Evolutionary conservation across 768 basidiomycete species (phyloP).

Genomic region (Pholiota conissans): DNA sequence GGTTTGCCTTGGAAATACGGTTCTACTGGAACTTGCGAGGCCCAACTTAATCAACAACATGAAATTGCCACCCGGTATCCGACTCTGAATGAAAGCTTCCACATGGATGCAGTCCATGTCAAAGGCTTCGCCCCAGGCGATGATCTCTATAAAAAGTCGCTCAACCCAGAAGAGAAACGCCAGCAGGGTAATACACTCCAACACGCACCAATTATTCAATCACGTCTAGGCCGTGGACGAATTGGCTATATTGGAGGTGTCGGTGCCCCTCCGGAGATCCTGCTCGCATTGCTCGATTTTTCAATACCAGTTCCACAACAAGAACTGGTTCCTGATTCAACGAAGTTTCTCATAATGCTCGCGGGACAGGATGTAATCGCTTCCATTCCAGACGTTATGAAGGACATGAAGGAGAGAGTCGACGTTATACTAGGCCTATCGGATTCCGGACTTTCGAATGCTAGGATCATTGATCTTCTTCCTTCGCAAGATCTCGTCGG

Average conservation of each 20-base stretch:
- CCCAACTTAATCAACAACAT: conserved; percentile 12
- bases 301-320: conserved; percentile 5
- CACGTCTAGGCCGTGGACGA: conserved; percentile 25
- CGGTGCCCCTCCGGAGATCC: conserved; percentile 25
- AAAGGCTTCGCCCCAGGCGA: conserved; percentile 9
- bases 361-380: conserved; percentile 16
- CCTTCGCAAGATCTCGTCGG: conserved; percentile 29
- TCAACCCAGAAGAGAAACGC: background rate
- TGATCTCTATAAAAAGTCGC: conserved; percentile 13
- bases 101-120: conserved; percentile 16
- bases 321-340: conserved; percentile 12
- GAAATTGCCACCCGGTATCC: conserved; percentile 9
- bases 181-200: background rate
- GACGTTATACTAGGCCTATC: conserved; percentile 12
- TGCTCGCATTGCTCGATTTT: conserved; percentile 34
- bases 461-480: conserved; percentile 26
- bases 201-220: conserved; percentile 26
- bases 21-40: conserved; percentile 8
- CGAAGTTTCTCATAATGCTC: conserved; percentile 28
- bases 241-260: conserved; percentile 38
- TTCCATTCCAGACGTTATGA: conserved; percentile 19
- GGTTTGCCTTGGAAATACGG: conserved; percentile 19
- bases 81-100: conserved; percentile 11
- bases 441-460: conserved; percentile 18
- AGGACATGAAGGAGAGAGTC: conserved; percentile 17